Evolutionary conservation across 179 eudicot genomes (phyloP), one percentile per base, ranked within the genome.

Genomic region (Heliamphora pulchella): DNA sequence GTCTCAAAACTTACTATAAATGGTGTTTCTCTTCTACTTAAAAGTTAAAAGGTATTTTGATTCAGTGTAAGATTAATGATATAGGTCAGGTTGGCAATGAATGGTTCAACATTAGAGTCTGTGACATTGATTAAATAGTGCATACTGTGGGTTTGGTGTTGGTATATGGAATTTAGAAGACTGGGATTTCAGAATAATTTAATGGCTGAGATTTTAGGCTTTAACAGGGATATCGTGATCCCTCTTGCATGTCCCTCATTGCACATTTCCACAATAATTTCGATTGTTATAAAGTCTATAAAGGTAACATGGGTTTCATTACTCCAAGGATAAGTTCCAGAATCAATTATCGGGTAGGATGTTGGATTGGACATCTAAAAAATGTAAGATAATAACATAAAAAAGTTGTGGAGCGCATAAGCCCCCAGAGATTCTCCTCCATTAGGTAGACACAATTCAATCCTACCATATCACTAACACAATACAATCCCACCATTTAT

Each of bases 161-260:
- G 68, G 68, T 63, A 63, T 3, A 63, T 20, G 39, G 41, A 63
- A 63, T 2, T 63, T 63, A 20, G 41, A 18, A 63, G 10, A 58
- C 18, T 58, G 63, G 63, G 63, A 22, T 22, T 63, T 63, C 9
- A 20, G 41, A 63, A 63, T 63, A 63, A 5, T 63, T 20, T 63
- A 22, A 63, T 31, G 53, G 76, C 18, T 13, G 46, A 73, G 55
- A 55, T 54, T 74, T 46, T 72, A n/a, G 44, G 41, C 75, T 72
- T 50, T 51, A 53, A 43, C 13, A 72, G 58, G 58, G 13, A 39
- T 74, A 39, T 74, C 20, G 13, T 31, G 77, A 31, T 55, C 77
- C 50, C 48, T 0, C 64, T 73, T 31, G 77, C 64, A 54, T 31
- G 63, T 55, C 46, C 48, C 59, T 55, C 8, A 74, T 74, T 22